These are phyloP conservation scores for Torulaspora indica DNA, from an alignment of 805 yeast species.

Conservation along the genomic window DNA sequence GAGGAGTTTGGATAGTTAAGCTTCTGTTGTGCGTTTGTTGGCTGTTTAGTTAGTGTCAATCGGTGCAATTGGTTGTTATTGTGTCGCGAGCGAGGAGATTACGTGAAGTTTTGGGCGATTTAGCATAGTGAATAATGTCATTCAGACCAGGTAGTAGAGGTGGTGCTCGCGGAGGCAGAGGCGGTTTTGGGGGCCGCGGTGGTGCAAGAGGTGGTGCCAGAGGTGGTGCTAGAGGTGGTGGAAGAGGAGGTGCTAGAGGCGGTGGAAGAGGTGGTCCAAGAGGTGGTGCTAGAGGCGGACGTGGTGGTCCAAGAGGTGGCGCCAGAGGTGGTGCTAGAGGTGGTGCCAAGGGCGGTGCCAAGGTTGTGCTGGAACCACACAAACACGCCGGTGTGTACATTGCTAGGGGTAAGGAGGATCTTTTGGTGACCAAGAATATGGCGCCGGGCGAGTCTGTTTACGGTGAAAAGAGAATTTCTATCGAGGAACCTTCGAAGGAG, in stretches of 20 bases:
- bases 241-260: constrained; percentile 64
- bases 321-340: constrained; percentile 70
- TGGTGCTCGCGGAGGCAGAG: constrained; percentile 47
- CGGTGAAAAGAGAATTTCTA: constrained; percentile 93
- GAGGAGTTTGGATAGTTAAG: background rate
- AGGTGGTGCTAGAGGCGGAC: constrained; percentile 52
- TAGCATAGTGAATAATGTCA: constrained; percentile 51
- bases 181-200: constrained; percentile 44
- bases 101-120: background rate
- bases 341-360: constrained; percentile 88
- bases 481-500: constrained; percentile 88
- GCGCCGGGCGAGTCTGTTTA: constrained; percentile 99
- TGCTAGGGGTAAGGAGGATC: constrained; percentile 99
- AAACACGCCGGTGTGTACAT: constrained; percentile 98
- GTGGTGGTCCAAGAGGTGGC: constrained; percentile 48
- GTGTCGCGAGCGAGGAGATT: background rate
- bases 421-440: constrained; percentile 90
- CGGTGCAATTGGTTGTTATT: constrained; percentile 4
- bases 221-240: constrained; percentile 44
- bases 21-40: constrained; percentile 1
- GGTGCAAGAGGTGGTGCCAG: constrained; percentile 45
- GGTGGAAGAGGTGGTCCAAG: constrained; percentile 43
- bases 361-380: constrained; percentile 97
- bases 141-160: constrained; percentile 68
- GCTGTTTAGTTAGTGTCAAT: constrained; percentile 1